Base-by-base conservation (phyloP, 2,329 filamentous ascomycete genomes). In the Xylaria sp. region DNA sequence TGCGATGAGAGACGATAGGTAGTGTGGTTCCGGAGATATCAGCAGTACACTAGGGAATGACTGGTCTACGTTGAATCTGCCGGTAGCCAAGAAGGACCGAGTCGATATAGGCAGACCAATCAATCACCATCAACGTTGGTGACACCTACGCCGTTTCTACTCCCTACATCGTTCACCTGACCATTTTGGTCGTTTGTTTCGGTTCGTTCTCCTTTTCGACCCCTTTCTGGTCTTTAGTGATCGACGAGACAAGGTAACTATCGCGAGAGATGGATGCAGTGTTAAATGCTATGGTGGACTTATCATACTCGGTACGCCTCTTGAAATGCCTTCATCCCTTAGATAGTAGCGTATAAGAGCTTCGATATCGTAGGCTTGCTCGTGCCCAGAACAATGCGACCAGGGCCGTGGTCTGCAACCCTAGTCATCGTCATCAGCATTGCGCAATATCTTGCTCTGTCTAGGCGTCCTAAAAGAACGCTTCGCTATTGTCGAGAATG, bases 11-110 rank as follows among this genome's bases (percentile, higher is more conserved):
- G 48, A 62, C n/a, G 39, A 36, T 65, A 42, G 56, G 61, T 65
- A 24, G 57, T 61, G 58, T 61, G 60, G 55, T 21, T 36, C 30
- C 58, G 24, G 50, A 57, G 58, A 42, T n/a, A 27, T 36, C 36
- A 50, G 3, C 7, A 36, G 34, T 39, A 17, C 4, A 53, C 19
- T 58, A 39, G 45, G 30, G 47, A 51, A 47, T 61, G 67, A 69
- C 57, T 60, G 61, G 61, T 14, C 42, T 58, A 27, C 53, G 62
- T 62, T 56, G 19, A 63, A 48, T 62, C 36, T 65, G 30, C 61
- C 60, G 57, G 53, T 39, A 48, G 64, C 65, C 59, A 68, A 70
- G 65, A 62, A 62, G 50, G 27, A 42, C 53, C 54, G 42, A 54
- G 58, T 27, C 24, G 21, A 9, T 53, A 57, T 47, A 51, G 21